phyloP scores from a whole-genome alignment of 345 rosid species.

The Citropsis articulata region DNA sequence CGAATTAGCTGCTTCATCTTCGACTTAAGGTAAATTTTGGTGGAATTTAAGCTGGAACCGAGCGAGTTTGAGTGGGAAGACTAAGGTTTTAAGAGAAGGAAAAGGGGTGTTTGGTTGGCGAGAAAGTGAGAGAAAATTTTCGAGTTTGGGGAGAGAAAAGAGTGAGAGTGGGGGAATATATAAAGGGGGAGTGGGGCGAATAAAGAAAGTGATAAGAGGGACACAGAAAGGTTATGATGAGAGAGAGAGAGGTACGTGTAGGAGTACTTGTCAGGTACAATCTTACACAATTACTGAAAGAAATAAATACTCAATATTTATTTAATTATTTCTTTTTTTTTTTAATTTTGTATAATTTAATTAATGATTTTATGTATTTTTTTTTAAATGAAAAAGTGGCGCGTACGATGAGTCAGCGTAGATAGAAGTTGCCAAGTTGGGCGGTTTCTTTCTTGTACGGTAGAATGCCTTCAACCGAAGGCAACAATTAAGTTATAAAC shows the following conservation, averaged over 20 bases:
- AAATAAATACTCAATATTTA: neutral
- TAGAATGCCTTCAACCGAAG: no score
- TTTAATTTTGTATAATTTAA: no score
- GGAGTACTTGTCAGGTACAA: slow-evolving; percentile 61
- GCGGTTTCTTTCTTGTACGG: no score
- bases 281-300: slow-evolving; percentile 5
- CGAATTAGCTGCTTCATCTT: slow-evolving; percentile 88
- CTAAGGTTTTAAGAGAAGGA: neutral
- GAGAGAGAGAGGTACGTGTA: slow-evolving; percentile 31
- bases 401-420: no score
- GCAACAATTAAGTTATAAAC: no score
- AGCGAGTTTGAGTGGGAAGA: neutral
- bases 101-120: slow-evolving; percentile 7
- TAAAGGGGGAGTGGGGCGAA: slow-evolving; percentile 1
- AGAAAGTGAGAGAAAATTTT: slow-evolving; percentile 6
- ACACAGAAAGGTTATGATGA: slow-evolving; percentile 33
- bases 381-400: no score
- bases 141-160: neutral
- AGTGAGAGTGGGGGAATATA: slow-evolving; percentile 10
- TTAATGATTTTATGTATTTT: no score
- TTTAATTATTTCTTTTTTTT: neutral
- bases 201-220: neutral
- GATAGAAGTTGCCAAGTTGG: no score
- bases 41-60: neutral
- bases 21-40: neutral